These are phyloP conservation scores for Raphanus sativus DNA, from an alignment of 345 rosid genomes.

Conservation along the genomic window DNA sequence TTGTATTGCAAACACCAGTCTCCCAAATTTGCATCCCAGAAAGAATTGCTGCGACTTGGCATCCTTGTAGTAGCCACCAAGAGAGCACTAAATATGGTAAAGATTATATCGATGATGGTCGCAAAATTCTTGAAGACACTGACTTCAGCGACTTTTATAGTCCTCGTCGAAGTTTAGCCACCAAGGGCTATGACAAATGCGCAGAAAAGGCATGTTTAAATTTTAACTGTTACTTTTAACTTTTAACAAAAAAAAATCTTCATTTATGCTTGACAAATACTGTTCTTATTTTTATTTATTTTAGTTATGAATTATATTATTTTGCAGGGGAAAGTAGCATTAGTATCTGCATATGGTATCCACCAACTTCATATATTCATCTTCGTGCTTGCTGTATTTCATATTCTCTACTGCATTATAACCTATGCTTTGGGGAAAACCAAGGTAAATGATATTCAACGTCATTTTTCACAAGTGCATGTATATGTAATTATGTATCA, in stretches of 20 bases:
- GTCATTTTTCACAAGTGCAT: background rate
- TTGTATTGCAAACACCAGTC: slow-evolving; percentile 43
- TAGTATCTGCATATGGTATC: slow-evolving; percentile 70
- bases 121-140: slow-evolving; percentile 48
- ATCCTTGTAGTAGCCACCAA: slow-evolving; percentile 48
- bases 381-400: slow-evolving; percentile 67
- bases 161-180: slow-evolving; percentile 52
- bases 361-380: slow-evolving; percentile 83
- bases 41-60: slow-evolving; percentile 57
- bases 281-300: background rate
- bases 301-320: background rate
- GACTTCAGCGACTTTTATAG: slow-evolving; percentile 24
- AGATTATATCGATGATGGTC: slow-evolving; percentile 25
- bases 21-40: slow-evolving; percentile 56
- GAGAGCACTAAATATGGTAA: background rate
- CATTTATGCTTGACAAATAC: background rate
- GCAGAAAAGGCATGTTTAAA: slow-evolving; percentile 39
- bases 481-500: background rate
- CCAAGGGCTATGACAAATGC: slow-evolving; percentile 45
- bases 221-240: background rate
- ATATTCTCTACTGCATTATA: slow-evolving; percentile 60
- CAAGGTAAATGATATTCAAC: slow-evolving; percentile 44
- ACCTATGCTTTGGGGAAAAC: slow-evolving; percentile 67
- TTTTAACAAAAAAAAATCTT: background rate
- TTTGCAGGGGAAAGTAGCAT: slow-evolving; percentile 68